phyloP scores from a whole-genome alignment of 192 early-diverging fungal species.

The Entomortierella parvispora region DNA sequence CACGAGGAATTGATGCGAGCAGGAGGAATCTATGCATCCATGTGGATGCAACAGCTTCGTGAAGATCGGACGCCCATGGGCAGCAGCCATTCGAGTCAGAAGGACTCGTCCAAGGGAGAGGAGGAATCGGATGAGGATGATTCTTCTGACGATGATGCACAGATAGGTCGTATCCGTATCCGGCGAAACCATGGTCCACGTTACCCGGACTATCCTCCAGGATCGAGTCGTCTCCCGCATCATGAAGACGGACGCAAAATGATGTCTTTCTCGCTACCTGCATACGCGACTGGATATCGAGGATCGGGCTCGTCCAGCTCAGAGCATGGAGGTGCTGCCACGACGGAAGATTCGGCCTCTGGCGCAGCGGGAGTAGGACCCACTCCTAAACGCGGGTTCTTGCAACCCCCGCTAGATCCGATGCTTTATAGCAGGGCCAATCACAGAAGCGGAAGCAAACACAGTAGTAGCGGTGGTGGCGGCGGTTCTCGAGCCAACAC shows the following conservation, averaged over 20 bases:
- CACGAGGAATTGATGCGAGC: conserved; percentile 75
- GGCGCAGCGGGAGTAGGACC: not conserved
- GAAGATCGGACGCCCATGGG: conserved; percentile 22
- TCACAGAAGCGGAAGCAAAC: too few species aligned
- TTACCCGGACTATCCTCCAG: conserved; percentile 1
- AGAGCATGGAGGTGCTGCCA: too few species aligned
- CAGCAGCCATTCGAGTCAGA: conserved; percentile 44
- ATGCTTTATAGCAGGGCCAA: not conserved
- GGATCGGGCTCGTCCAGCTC: conserved; percentile 16
- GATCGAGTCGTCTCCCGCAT: not conserved
- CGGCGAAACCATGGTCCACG: conserved; percentile 16
- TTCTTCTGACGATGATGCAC: conserved; percentile 12
- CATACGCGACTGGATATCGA: conserved; percentile 3
- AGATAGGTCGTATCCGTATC: conserved; percentile 12
- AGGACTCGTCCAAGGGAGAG: conserved; percentile 50
- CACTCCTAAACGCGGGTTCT: not conserved
- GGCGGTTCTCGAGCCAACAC: not conserved
- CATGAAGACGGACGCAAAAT: conserved; percentile 1
- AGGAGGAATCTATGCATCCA: conserved; percentile 78
- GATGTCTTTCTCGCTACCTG: conserved; percentile 45
- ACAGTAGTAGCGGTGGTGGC: too few species aligned
- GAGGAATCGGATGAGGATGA: conserved; percentile 30
- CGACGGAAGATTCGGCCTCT: not conserved
- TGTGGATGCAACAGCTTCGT: conserved; percentile 78
- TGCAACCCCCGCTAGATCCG: conserved; percentile 11